Conservation (phyloP, 2,329 filamentous ascomycete species). For the Hymenoscyphus fructigenus region DNA sequence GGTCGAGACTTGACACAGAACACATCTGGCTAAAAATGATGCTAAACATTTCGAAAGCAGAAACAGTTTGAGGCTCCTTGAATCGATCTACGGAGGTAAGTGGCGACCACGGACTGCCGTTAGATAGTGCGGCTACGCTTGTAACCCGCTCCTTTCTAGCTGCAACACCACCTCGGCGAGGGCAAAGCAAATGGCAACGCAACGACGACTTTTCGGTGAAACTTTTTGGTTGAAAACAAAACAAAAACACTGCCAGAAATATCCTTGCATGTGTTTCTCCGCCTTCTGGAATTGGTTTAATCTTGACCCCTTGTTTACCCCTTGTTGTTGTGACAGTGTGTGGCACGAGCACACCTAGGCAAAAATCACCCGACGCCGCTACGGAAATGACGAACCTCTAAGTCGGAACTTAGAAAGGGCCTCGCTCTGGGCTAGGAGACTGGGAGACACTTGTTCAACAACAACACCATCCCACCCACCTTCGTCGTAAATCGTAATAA, state of each 20-base stretch:
- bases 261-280: not conserved
- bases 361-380: not conserved
- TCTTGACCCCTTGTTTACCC: not conserved
- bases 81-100: not conserved
- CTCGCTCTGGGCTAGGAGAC: not conserved
- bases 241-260: no score
- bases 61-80: not conserved
- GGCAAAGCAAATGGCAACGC: no score
- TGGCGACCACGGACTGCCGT: not conserved
- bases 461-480: not conserved
- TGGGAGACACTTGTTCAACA: not conserved
- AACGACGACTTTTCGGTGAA: no score
- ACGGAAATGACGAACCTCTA: not conserved
- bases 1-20: not conserved
- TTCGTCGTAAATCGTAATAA: not conserved
- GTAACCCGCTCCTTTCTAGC: no score
- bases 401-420: no score
- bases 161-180: no score
- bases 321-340: no score
- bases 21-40: not conserved
- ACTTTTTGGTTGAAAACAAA: no score
- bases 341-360: no score
- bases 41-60: not conserved
- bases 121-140: no score
- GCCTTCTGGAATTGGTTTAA: slow-evolving; percentile 1